Percentiles rank a stretch among this genome's conserved stretches.
These are phyloP conservation scores for Thraustochytrium striatum DNA, from an alignment of 352 stramenopile species.

Conservation along the genomic window DNA sequence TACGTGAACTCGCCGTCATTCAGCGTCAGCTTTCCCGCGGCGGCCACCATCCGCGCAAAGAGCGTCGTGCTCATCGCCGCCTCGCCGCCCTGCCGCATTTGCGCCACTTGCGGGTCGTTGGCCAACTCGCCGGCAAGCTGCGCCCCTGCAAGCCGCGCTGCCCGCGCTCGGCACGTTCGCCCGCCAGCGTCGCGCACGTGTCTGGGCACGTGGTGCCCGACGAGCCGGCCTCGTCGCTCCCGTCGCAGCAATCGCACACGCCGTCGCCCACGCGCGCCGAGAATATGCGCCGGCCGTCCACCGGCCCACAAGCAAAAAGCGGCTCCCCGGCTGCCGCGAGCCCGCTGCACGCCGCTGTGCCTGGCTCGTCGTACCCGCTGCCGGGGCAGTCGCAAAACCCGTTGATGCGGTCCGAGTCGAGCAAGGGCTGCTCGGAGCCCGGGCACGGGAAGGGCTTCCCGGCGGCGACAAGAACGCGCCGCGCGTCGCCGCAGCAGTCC, in stretches of 20 bases:
- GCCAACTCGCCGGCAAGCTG: not conserved
- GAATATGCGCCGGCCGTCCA: slow-evolving; percentile 41
- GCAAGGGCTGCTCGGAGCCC: not conserved
- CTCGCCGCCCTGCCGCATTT: not conserved
- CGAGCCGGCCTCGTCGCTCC: slow-evolving; percentile 73
- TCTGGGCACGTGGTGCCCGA: not conserved
- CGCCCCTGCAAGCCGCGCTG: not conserved
- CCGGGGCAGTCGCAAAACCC: slow-evolving; percentile 83
- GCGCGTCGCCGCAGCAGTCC: not conserved
- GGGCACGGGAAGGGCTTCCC: slow-evolving; percentile 5
- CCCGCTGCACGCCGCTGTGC: slow-evolving; percentile 58
- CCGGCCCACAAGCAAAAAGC: slow-evolving; percentile 50
- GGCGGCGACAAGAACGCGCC: not conserved
- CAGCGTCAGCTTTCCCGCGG: not conserved
- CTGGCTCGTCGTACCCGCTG: slow-evolving; percentile 78
- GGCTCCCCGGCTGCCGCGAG: slow-evolving; percentile 16
- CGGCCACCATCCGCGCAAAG: not conserved
- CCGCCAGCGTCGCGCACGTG: not conserved
- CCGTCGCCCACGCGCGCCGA: slow-evolving; percentile 74
- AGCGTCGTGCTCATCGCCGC: not conserved
- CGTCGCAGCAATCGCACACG: slow-evolving; percentile 96
- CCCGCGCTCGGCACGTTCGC: not conserved
- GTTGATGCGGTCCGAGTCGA: slow-evolving; percentile 63
- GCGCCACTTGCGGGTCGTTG: not conserved
- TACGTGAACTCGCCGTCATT: not conserved